Evolutionary conservation across 106 monocot genomes (phyloP).

Genomic region (Alisma plantagoaquatica): DNA sequence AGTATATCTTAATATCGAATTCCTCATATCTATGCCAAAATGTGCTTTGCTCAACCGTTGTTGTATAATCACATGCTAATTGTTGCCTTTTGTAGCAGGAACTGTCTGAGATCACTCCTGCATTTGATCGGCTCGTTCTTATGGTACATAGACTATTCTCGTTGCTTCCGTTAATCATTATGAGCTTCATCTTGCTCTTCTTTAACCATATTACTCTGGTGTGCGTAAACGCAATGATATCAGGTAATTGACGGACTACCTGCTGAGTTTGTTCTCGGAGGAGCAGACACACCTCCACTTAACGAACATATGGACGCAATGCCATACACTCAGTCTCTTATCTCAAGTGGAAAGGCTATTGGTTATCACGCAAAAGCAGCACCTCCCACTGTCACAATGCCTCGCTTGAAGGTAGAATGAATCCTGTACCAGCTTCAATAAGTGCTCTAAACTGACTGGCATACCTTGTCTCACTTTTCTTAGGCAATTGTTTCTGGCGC

Average conservation of each 20-base stretch:
- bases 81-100: slow-evolving; percentile 34
- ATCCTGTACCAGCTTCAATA: too few species aligned
- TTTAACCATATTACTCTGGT: not conserved
- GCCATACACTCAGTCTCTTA: slow-evolving; percentile 80
- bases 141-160: too few species aligned
- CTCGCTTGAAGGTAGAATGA: slow-evolving; percentile 71
- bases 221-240: not conserved
- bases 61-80: too few species aligned
- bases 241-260: slow-evolving; percentile 97
- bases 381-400: slow-evolving; percentile 98
- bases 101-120: slow-evolving; percentile 53
- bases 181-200: too few species aligned
- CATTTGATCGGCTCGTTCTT: slow-evolving; percentile 65
- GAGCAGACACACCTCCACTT: slow-evolving; percentile 35
- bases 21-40: too few species aligned
- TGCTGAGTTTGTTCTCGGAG: slow-evolving; percentile 89
- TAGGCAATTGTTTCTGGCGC: slow-evolving; percentile 97
- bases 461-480: slow-evolving; percentile 1
- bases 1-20: too few species aligned
- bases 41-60: too few species aligned
- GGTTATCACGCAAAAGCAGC: slow-evolving; percentile 94
- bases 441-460: too few species aligned
- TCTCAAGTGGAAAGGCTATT: slow-evolving; percentile 45
- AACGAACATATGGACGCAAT: slow-evolving; percentile 55
- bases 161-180: too few species aligned